Conservation (phyloP, 2,329 filamentous ascomycete species). For the Colletotrichum caudatum region DNA sequence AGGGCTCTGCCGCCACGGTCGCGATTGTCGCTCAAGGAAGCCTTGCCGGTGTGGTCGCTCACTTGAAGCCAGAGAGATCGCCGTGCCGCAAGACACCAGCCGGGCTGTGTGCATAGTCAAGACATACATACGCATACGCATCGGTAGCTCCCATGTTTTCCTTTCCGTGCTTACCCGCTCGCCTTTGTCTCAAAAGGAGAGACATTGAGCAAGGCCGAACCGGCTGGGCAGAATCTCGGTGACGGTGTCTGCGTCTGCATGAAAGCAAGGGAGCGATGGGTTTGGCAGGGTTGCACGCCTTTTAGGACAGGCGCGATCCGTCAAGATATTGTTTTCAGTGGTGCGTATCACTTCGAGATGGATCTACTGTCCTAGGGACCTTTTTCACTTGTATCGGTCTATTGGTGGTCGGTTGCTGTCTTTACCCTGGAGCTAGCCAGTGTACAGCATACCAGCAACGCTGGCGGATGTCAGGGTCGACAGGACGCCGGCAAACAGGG, state of each 20-base stretch:
- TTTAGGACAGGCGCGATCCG: too few relatives aligned
- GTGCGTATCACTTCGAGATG: background rate
- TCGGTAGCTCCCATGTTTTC: background rate
- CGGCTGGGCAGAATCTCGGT: background rate
- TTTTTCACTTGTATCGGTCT: slow-evolving; percentile 3
- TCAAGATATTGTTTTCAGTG: background rate
- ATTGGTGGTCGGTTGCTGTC: background rate
- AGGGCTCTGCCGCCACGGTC: background rate
- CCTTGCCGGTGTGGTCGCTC: slow-evolving; percentile 4
- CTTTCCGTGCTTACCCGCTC: background rate
- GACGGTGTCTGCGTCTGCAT: background rate
- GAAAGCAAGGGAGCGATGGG: too few relatives aligned
- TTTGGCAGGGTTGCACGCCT: background rate
- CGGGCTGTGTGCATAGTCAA: background rate
- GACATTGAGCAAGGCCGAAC: background rate
- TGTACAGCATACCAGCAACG: slow-evolving; percentile 37
- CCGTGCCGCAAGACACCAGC: background rate
- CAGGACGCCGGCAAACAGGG: slow-evolving; percentile 33
- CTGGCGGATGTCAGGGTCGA: slow-evolving; percentile 37
- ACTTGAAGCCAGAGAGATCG: background rate
- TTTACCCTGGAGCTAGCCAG: slow-evolving; percentile 12
- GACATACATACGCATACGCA: background rate
- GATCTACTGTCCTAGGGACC: background rate
- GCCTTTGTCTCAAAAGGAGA: background rate
- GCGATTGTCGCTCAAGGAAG: background rate